These are phyloP conservation scores for Solanum tarijense DNA, from an alignment of 257 asterid genomes.

Conservation along the genomic window DNA sequence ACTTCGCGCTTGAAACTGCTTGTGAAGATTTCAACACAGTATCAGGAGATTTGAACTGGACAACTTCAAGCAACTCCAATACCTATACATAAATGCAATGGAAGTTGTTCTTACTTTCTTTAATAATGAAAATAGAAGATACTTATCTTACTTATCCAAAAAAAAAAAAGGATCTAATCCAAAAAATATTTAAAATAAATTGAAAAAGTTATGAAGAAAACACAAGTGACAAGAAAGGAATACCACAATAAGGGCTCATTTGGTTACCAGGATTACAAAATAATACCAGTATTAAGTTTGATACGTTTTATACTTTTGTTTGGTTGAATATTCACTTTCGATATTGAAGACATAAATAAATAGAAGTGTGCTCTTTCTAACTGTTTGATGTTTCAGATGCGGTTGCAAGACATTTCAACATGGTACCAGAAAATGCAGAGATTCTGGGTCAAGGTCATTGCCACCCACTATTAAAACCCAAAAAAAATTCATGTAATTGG, in stretches of 20 bases:
- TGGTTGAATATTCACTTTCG: not conserved
- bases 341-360: not conserved
- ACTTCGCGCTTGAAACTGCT: slow-evolving; percentile 53
- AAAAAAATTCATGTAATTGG: not conserved
- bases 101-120: not conserved
- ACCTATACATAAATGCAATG: slow-evolving; percentile 32
- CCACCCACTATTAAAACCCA: not conserved
- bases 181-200: not conserved
- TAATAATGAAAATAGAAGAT: not conserved
- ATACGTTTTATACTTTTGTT: not conserved
- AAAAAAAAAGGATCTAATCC: not conserved
- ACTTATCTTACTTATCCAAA: not conserved
- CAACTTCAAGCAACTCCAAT: slow-evolving; percentile 72
- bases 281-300: not conserved
- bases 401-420: not conserved
- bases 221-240: not conserved
- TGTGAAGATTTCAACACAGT: slow-evolving; percentile 50
- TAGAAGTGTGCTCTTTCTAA: not conserved
- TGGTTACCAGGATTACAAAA: not conserved
- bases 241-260: not conserved
- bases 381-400: not conserved
- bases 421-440: not conserved
- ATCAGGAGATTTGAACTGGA: slow-evolving; percentile 82
- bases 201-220: not conserved
- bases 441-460: not conserved